Evolutionary conservation across 2,329 filamentous ascomycete genomes (phyloP).

Genomic region (Byssochlamys sp.): DNA sequence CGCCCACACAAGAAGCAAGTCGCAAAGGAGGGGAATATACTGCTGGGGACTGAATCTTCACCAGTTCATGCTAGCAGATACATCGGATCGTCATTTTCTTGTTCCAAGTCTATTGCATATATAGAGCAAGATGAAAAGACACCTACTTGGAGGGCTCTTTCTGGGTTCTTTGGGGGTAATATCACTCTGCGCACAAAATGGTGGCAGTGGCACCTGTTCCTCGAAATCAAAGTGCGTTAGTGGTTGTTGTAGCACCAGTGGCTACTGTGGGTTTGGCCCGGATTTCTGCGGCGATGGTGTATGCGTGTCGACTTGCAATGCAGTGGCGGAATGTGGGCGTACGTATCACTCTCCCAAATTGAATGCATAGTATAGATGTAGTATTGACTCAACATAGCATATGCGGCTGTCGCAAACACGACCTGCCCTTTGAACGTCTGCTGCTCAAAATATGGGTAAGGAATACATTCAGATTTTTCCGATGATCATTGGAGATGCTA

Average conservation of each 20-base stretch:
- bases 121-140: no score
- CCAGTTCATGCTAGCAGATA: no score
- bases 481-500: no score
- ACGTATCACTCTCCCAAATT: neutral
- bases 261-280: conserved; percentile 12
- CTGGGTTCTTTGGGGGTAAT: no score
- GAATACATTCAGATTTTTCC: neutral
- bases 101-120: no score
- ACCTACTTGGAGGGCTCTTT: no score
- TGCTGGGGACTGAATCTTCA: no score
- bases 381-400: neutral
- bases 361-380: neutral
- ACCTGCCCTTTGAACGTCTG: neutral
- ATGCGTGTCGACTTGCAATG: conserved; percentile 11
- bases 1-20: no score
- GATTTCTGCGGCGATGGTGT: conserved; percentile 11
- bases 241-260: conserved; percentile 7
- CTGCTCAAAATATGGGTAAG: neutral
- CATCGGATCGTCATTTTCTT: no score
- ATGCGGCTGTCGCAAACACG: neutral
- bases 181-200: no score
- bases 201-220: no score
- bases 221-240: neutral
- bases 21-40: no score
- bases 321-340: conserved; percentile 9